phyloP scores from a whole-genome alignment of 495 filamentous ascomycete species.

The Aspergillus panamensis region DNA sequence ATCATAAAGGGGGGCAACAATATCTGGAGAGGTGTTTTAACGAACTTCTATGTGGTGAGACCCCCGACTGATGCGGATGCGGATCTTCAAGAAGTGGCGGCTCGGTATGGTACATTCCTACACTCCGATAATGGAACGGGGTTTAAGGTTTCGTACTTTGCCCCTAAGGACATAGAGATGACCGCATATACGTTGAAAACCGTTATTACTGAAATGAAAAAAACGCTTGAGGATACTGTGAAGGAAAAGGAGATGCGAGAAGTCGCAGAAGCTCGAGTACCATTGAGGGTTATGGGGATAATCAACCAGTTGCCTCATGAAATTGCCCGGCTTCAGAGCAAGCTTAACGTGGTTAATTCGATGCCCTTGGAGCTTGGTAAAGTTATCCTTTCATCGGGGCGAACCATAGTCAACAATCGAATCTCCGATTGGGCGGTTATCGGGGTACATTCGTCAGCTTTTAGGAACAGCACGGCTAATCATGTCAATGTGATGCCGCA shows the following conservation, averaged over 20 bases:
- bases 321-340: neutral
- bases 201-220: neutral
- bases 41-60: neutral
- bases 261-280: neutral
- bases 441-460: neutral
- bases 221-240: neutral
- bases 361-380: slow-evolving; percentile 5
- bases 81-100: neutral
- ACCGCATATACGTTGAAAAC: neutral
- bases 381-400: neutral
- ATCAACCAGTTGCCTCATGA: neutral
- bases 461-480: neutral
- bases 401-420: neutral
- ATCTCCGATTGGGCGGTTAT: slow-evolving; percentile 2
- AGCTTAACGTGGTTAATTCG: neutral
- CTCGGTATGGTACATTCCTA: neutral
- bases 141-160: slow-evolving; percentile 1
- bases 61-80: neutral
- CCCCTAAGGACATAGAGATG: neutral
- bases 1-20: neutral
- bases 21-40: neutral
- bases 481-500: neutral
- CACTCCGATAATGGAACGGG: neutral
- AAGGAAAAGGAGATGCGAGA: neutral
- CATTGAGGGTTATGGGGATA: neutral